Percentiles rank a stretch among this genome's conserved stretches.
These are phyloP conservation scores for Mycothermus thermophilus DNA, from an alignment of 495 filamentous ascomycete genomes.

Conservation along the genomic window DNA sequence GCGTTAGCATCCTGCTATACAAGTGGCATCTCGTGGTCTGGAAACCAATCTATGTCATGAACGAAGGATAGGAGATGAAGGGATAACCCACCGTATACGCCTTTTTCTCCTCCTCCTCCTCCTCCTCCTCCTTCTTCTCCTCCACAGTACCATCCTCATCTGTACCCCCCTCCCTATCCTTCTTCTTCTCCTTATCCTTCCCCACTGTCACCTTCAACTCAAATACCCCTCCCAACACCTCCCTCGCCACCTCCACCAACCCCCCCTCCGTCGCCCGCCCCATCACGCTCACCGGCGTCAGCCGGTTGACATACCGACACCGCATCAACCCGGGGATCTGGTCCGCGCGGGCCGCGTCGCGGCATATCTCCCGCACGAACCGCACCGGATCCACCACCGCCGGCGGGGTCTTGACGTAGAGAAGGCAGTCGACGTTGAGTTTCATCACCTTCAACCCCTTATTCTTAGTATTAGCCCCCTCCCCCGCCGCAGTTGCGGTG, in stretches of 20 bases:
- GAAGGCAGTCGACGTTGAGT: conserved; percentile 62
- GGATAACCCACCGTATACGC: conserved; percentile 7
- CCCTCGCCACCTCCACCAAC: conserved; percentile 52
- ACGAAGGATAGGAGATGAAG: neutral
- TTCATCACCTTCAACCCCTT: conserved; percentile 48
- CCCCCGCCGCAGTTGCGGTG: neutral
- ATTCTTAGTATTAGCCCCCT: conserved; percentile 19
- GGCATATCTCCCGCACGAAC: conserved; percentile 62
- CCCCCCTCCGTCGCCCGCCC: conserved; percentile 69
- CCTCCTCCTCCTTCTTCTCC: conserved; percentile 14
- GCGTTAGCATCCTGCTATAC: no score
- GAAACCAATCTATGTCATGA: no score
- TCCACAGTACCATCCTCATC: conserved; percentile 11
- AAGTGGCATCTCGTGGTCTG: no score
- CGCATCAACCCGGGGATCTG: conserved; percentile 37
- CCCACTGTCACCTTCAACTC: conserved; percentile 28
- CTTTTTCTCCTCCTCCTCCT: conserved; percentile 8
- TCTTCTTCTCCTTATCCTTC: neutral
- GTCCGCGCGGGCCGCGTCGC: conserved; percentile 39
- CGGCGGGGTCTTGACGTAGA: conserved; percentile 49
- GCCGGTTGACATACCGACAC: conserved; percentile 63
- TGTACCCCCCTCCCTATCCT: conserved; percentile 16
- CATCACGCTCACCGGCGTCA: conserved; percentile 66
- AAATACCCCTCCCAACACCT: conserved; percentile 63
- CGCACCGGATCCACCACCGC: conserved; percentile 72